Conservation (phyloP, 768 basidiomycete species). For the Flagelloscypha sp. region DNA sequence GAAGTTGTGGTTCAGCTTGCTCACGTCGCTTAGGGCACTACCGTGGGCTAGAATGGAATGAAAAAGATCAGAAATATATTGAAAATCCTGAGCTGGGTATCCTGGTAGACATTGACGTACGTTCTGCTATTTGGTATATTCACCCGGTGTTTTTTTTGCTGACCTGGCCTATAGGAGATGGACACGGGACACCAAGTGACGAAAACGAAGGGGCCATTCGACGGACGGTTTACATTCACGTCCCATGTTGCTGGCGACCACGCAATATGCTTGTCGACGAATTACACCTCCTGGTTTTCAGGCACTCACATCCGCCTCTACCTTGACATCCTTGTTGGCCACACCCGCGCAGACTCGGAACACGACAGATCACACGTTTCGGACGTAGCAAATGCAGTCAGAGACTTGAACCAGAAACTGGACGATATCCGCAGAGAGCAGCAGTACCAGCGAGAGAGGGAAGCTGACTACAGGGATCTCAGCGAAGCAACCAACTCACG, state of each 20-base stretch:
- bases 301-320: conserved; percentile 87
- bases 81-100: conserved; percentile 78
- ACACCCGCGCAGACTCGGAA: conserved; percentile 77
- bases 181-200: conserved; percentile 75
- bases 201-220: conserved; percentile 81
- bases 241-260: conserved; percentile 97
- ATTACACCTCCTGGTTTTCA: conserved; percentile 84
- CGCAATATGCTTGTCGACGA: conserved; percentile 90
- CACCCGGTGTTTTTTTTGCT: conserved; percentile 1
- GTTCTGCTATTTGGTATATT: conserved; percentile 18
- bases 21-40: conserved; percentile 66
- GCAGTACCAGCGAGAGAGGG: conserved; percentile 95
- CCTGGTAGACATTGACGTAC: conserved; percentile 81
- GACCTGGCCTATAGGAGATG: conserved; percentile 57
- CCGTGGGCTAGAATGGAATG: conserved; percentile 86
- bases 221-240: conserved; percentile 94
- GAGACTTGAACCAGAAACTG: conserved; percentile 89
- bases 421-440: conserved; percentile 93
- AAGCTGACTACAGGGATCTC: conserved; percentile 80
- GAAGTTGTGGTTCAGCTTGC: too few relatives aligned
- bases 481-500: conserved; percentile 87
- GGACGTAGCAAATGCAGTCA: conserved; percentile 72
- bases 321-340: conserved; percentile 89
- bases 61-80: conserved; percentile 55
- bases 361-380: conserved; percentile 82